These are phyloP conservation scores for Phytophthora cryptogea DNA, from an alignment of 352 stramenopile species.

Conservation along the genomic window DNA sequence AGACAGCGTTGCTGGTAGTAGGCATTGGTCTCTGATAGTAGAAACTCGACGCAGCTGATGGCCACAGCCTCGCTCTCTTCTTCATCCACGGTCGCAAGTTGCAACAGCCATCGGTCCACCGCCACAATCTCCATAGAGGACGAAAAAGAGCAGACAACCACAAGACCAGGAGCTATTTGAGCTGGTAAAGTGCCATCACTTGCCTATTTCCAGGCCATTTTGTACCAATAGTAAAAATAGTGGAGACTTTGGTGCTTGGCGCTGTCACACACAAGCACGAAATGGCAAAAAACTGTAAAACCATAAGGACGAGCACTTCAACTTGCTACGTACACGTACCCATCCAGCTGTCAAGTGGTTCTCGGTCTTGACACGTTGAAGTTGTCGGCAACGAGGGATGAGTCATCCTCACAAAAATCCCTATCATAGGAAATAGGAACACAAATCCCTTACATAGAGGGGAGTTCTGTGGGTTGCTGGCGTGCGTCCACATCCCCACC, in stretches of 20 bases:
- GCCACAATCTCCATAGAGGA: constrained; percentile 39
- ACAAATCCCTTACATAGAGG: too few species aligned
- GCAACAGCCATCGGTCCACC: constrained; percentile 39
- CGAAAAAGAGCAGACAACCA: not conserved
- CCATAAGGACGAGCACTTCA: too few species aligned
- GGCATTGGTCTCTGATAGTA: constrained; percentile 64
- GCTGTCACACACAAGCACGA: not conserved
- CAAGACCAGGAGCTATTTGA: too few species aligned
- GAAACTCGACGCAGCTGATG: constrained; percentile 47
- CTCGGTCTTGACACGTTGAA: constrained; percentile 1
- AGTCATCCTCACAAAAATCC: not conserved
- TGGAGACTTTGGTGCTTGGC: not conserved
- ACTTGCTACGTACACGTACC: too few species aligned
- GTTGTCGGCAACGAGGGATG: not conserved
- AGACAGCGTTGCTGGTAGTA: constrained; percentile 49
- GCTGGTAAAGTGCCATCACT: not conserved
- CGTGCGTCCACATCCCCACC: too few species aligned
- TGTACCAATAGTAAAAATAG: not conserved
- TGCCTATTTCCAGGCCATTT: constrained; percentile 12
- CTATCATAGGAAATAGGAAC: too few species aligned
- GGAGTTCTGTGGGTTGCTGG: too few species aligned
- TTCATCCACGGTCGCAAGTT: constrained; percentile 42
- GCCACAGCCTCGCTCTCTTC: constrained; percentile 64
- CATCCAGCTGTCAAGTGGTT: not conserved
- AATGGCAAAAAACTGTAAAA: too few species aligned